Evolutionary conservation across 2,329 filamentous ascomycete species (phyloP).

Genomic region (Aspergillus sp.): DNA sequence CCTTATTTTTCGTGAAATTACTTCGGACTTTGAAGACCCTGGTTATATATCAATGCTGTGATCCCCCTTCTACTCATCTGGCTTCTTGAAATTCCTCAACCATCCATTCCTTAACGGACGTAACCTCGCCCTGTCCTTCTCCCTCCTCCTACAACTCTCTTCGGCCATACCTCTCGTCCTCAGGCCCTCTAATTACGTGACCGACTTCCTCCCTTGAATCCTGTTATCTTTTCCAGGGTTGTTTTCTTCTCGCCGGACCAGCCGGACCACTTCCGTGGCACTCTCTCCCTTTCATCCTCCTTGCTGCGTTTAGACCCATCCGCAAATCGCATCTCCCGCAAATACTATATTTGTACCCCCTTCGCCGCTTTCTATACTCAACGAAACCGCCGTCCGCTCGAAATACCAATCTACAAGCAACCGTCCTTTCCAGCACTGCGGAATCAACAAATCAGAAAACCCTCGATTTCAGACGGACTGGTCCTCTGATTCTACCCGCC

Average conservation of each 20-base stretch:
- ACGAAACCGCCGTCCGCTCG: background rate
- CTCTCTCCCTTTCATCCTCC: constrained; percentile 31
- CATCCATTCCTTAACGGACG: constrained; percentile 19
- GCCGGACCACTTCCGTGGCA: constrained; percentile 24
- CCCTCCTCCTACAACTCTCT: constrained; percentile 14
- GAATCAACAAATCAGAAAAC: constrained; percentile 12
- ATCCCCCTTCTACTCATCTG: constrained; percentile 27
- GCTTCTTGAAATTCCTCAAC: constrained; percentile 26
- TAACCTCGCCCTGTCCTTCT: constrained; percentile 20
- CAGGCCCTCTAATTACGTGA: constrained; percentile 21
- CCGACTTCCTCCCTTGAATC: constrained; percentile 22
- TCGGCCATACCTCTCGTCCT: constrained; percentile 13
- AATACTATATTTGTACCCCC: constrained; percentile 17
- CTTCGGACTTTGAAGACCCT: constrained; percentile 12
- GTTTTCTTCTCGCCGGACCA: constrained; percentile 18
- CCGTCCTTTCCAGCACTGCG: background rate
- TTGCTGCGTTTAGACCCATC: constrained; percentile 32
- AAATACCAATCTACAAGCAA: background rate
- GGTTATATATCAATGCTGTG: constrained; percentile 36
- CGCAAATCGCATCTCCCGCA: constrained; percentile 17
- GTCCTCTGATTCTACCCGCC: constrained; percentile 18
- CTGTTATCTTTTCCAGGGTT: constrained; percentile 16
- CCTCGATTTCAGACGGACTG: constrained; percentile 16
- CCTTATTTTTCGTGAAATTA: constrained; percentile 15
- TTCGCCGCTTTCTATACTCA: constrained; percentile 5